phyloP scores from a whole-genome alignment of 257 asterid genomes.

The Lithospermum erythrorhizon region DNA sequence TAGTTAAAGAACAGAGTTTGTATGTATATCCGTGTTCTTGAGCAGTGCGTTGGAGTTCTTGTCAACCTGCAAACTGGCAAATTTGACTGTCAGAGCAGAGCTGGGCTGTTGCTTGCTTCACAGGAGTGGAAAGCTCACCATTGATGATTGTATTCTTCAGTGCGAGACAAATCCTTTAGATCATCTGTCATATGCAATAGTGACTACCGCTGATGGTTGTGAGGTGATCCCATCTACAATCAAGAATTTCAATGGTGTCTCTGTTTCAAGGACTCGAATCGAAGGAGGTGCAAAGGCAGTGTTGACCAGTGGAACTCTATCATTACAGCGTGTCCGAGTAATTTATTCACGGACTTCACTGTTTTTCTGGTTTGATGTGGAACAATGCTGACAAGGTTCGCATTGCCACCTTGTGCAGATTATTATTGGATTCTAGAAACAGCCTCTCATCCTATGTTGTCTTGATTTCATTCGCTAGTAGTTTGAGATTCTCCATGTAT shows the following conservation, averaged over 20 bases:
- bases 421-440: neutral
- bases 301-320: constrained; percentile 65
- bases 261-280: constrained; percentile 64
- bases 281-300: constrained; percentile 99
- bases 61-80: constrained; percentile 85
- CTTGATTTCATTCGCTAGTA: neutral
- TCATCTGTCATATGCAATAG: constrained; percentile 90
- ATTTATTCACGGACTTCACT: constrained; percentile 70
- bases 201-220: constrained; percentile 57
- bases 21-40: constrained; percentile 13
- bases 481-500: neutral
- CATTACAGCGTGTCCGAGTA: constrained; percentile 74
- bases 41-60: constrained; percentile 79
- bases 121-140: constrained; percentile 77
- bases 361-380: constrained; percentile 76
- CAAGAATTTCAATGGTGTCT: constrained; percentile 40
- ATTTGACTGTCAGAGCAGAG: constrained; percentile 86
- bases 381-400: constrained; percentile 15
- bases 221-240: constrained; percentile 26
- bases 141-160: constrained; percentile 86
- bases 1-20: neutral
- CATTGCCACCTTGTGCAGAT: neutral
- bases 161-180: constrained; percentile 87
- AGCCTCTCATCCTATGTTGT: neutral
- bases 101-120: constrained; percentile 96